These are phyloP conservation scores for Coleophoma cylindrospora DNA, from an alignment of 2,329 filamentous ascomycete genomes.

Conservation along the genomic window DNA sequence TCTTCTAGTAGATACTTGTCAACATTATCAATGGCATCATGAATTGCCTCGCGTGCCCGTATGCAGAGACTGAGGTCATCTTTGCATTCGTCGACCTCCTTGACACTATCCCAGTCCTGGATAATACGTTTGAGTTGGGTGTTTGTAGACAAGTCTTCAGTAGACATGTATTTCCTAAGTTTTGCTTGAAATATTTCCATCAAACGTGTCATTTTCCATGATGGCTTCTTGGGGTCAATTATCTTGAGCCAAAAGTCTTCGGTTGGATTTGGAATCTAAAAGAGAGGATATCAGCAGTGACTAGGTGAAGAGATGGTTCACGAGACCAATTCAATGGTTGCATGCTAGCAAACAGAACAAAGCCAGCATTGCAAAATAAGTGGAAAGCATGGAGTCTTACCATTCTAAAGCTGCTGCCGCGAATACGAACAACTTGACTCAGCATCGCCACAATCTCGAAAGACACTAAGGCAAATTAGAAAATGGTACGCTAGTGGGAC, in stretches of 20 bases:
- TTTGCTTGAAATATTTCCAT: conserved; percentile 23
- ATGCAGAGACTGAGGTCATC: conserved; percentile 17
- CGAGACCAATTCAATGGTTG: too few relatives aligned
- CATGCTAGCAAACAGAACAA: too few relatives aligned
- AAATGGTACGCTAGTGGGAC: too few relatives aligned
- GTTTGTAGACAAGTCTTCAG: conserved; percentile 2
- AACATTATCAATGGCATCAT: conserved; percentile 18
- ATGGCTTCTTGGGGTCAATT: conserved; percentile 13
- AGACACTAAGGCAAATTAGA: conserved; percentile 33
- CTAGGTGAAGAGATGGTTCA: too few relatives aligned
- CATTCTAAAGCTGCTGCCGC: conserved; percentile 43
- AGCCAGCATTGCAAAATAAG: too few relatives aligned
- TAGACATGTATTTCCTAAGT: conserved; percentile 9
- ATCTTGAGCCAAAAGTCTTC: conserved; percentile 45
- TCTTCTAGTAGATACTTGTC: conserved; percentile 15
- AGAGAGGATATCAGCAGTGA: too few relatives aligned
- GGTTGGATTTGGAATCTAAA: conserved; percentile 48
- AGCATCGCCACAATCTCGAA: conserved; percentile 58
- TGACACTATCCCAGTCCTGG: conserved; percentile 13
- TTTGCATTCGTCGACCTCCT: conserved; percentile 3
- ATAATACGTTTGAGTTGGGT: conserved; percentile 12
- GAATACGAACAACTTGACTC: conserved; percentile 42
- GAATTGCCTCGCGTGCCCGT: conserved; percentile 19
- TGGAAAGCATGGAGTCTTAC: too few relatives aligned
- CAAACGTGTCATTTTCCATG: conserved; percentile 21